Percentiles rank a stretch among this genome's conserved stretches.
phyloP scores from a whole-genome alignment of 495 filamentous ascomycete genomes.

The Cetradonia linearis region DNA sequence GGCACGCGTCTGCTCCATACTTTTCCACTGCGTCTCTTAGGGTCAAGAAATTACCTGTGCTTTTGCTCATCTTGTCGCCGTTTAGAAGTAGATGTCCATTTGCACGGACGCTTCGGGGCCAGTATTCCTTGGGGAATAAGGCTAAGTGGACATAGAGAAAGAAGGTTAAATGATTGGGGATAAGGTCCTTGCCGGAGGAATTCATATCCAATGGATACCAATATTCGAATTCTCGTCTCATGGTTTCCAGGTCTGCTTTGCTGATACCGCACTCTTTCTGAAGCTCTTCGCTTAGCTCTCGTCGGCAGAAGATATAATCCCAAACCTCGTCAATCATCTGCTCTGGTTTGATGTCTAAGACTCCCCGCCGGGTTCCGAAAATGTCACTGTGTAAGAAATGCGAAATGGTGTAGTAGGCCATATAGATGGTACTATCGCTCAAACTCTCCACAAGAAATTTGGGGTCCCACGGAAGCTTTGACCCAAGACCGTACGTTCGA shows the following conservation, averaged over 20 bases:
- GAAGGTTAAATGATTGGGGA: slow-evolving; percentile 89
- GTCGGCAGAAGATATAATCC: slow-evolving; percentile 79
- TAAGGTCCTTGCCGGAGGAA: slow-evolving; percentile 76
- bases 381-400: slow-evolving; percentile 77
- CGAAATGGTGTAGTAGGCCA: slow-evolving; percentile 92
- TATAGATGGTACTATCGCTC: slow-evolving; percentile 87
- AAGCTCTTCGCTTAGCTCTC: slow-evolving; percentile 55
- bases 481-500: slow-evolving; percentile 82
- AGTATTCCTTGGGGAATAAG: slow-evolving; percentile 75
- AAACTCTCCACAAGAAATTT: slow-evolving; percentile 87
- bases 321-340: slow-evolving; percentile 95
- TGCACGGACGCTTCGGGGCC: slow-evolving; percentile 70
- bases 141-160: slow-evolving; percentile 92
- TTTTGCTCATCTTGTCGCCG: slow-evolving; percentile 95
- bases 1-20: slow-evolving; percentile 85
- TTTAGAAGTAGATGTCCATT: slow-evolving; percentile 94
- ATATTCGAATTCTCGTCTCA: slow-evolving; percentile 90
- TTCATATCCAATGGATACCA: slow-evolving; percentile 89
- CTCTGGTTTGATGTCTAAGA: slow-evolving; percentile 57
- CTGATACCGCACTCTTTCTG: slow-evolving; percentile 54
- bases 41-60: slow-evolving; percentile 91
- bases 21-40: slow-evolving; percentile 77
- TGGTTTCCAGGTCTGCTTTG: slow-evolving; percentile 57
- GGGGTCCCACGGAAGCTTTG: slow-evolving; percentile 90
- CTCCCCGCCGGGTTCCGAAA: slow-evolving; percentile 63